phyloP scores from a whole-genome alignment of 2,329 filamentous ascomycete species.

The Penicillium thymicola region DNA sequence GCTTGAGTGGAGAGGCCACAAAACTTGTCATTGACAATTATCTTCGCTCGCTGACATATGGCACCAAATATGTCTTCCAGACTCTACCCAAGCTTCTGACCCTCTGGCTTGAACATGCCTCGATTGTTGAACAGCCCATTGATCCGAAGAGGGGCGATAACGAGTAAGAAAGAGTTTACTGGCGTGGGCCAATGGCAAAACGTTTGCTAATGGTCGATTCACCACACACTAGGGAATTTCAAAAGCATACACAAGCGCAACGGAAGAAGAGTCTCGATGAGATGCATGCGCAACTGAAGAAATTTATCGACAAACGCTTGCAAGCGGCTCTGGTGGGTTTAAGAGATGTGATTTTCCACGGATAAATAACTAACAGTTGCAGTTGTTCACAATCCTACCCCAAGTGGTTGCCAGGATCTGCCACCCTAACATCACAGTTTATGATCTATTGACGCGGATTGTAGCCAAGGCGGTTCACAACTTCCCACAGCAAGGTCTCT shows the following conservation, averaged over 20 bases:
- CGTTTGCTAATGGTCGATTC: constrained; percentile 9
- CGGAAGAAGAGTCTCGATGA: constrained; percentile 64
- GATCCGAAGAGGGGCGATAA: constrained; percentile 50
- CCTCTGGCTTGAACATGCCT: constrained; percentile 88
- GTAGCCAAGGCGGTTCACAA: constrained; percentile 79
- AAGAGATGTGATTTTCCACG: neutral
- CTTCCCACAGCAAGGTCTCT: constrained; percentile 89
- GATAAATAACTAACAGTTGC: constrained; percentile 19
- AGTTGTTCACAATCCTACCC: constrained; percentile 65
- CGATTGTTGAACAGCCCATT: constrained; percentile 62
- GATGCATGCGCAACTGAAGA: constrained; percentile 72
- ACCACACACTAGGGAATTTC: constrained; percentile 39
- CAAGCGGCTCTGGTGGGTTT: constrained; percentile 44
- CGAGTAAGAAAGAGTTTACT: constrained; percentile 32
- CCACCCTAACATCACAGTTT: constrained; percentile 75
- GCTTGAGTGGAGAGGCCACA: constrained; percentile 74
- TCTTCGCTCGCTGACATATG: constrained; percentile 77
- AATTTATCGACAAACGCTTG: constrained; percentile 61
- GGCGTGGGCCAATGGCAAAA: neutral
- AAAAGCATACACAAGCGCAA: constrained; percentile 46
- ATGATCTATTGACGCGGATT: constrained; percentile 71
- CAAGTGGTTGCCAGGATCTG: constrained; percentile 96
- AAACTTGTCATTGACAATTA: constrained; percentile 94
- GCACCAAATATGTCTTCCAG: constrained; percentile 94
- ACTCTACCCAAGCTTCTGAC: constrained; percentile 89